Conservation (phyloP, 2,329 filamentous ascomycete species). For the Elsinoe necatrix region DNA sequence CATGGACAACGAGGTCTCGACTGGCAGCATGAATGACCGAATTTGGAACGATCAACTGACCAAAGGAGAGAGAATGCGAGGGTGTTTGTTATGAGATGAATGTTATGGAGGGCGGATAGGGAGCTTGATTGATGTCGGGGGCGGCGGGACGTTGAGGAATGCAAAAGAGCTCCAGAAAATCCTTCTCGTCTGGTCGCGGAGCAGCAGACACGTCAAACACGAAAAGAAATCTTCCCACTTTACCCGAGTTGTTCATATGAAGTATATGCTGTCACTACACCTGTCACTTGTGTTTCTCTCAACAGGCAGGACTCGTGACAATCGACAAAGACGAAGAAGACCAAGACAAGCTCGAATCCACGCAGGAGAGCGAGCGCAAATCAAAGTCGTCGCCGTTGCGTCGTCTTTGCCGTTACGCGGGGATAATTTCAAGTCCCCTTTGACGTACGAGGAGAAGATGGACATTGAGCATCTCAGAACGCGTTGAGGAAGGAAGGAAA, state of each 20-base stretch:
- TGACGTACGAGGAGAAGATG: slow-evolving; percentile 1
- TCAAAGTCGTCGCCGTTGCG: slow-evolving; percentile 12
- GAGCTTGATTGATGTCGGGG: neutral
- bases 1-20: neutral
- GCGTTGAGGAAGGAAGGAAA: slow-evolving; percentile 3
- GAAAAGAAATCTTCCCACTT: neutral
- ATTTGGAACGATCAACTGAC: neutral
- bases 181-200: neutral
- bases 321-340: neutral
- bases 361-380: neutral
- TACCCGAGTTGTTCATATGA: neutral
- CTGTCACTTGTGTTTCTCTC: neutral
- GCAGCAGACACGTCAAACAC: neutral
- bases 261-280: neutral
- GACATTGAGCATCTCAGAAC: neutral
- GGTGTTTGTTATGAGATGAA: slow-evolving; percentile 5
- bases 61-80: slow-evolving; percentile 5
- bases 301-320: neutral
- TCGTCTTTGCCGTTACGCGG: slow-evolving; percentile 14
- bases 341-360: neutral
- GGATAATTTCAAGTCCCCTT: slow-evolving; percentile 8
- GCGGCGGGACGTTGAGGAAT: slow-evolving; percentile 8
- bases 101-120: neutral
- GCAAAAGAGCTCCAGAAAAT: neutral
- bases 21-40: neutral